Evolutionary conservation across 805 yeast species (phyloP).

Genomic region (Metschnikowia koreensis): DNA sequence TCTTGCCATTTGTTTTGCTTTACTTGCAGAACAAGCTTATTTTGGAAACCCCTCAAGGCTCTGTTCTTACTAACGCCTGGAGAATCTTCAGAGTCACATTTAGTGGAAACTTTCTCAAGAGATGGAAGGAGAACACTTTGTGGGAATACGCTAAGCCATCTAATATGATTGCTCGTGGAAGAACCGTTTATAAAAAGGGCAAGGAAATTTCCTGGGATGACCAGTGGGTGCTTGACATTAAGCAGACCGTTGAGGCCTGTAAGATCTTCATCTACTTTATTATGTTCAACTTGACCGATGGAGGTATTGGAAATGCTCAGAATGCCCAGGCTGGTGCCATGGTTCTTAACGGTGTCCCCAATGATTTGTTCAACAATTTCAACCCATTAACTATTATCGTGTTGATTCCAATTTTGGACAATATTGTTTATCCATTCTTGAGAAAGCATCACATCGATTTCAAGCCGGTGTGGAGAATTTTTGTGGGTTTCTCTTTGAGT

Average conservation of each 20-base stretch:
- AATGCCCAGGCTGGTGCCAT: constrained; percentile 55
- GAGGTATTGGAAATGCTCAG: constrained; percentile 48
- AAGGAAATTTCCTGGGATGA: constrained; percentile 37
- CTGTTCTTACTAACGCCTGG: constrained; percentile 43
- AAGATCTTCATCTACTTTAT: constrained; percentile 45
- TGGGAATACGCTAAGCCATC: constrained; percentile 52
- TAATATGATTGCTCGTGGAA: constrained; percentile 44
- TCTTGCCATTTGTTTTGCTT: constrained; percentile 31
- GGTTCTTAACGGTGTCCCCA: constrained; percentile 53
- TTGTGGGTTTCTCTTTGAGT: constrained; percentile 48
- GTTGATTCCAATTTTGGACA: constrained; percentile 50
- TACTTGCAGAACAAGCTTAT: constrained; percentile 26
- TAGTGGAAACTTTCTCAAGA: constrained; percentile 41
- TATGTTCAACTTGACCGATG: constrained; percentile 41
- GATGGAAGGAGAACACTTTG: constrained; percentile 40
- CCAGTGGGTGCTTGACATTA: constrained; percentile 48
- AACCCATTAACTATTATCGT: constrained; percentile 54
- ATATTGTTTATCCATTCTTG: constrained; percentile 45
- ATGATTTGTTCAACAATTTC: constrained; percentile 54
- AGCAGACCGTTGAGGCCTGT: constrained; percentile 44
- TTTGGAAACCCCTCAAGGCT: constrained; percentile 40
- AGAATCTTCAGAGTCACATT: constrained; percentile 43
- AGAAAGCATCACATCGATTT: constrained; percentile 33
- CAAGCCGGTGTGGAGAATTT: constrained; percentile 42
- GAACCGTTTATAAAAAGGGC: constrained; percentile 22